These are phyloP conservation scores for Chalaropsis ovoidea DNA, from an alignment of 2,329 filamentous ascomycete genomes.

Conservation along the genomic window DNA sequence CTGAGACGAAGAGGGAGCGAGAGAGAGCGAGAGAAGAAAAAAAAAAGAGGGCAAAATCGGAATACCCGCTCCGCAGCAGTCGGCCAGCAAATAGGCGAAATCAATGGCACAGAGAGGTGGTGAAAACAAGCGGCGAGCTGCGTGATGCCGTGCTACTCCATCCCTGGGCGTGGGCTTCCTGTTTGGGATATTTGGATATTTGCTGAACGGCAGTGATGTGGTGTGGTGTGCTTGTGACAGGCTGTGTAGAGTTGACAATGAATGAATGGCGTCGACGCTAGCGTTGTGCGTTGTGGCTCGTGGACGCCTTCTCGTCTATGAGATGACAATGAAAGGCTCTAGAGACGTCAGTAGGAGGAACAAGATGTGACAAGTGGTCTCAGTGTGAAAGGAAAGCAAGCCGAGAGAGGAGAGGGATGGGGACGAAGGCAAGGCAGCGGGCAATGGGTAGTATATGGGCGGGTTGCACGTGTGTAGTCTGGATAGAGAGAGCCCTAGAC, in stretches of 20 bases:
- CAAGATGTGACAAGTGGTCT: background rate
- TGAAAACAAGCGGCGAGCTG: slow-evolving; percentile 1
- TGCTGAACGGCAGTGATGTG: background rate
- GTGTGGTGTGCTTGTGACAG: background rate
- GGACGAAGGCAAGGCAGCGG: background rate
- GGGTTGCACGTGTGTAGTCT: background rate
- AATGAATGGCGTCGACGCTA: slow-evolving; percentile 3
- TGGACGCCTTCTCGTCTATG: slow-evolving; percentile 8
- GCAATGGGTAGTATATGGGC: background rate
- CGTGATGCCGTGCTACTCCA: slow-evolving; percentile 12
- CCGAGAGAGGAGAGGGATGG: background rate
- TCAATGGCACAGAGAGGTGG: slow-evolving; percentile 3
- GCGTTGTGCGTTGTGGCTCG: background rate
- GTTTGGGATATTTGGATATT: background rate
- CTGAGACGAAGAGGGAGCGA: background rate
- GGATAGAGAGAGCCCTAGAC: background rate
- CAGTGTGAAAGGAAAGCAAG: background rate
- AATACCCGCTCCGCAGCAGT: slow-evolving; percentile 1
- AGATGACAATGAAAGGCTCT: background rate
- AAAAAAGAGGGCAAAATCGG: background rate
- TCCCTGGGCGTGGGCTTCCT: slow-evolving; percentile 11
- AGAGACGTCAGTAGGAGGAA: background rate
- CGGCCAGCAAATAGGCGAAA: slow-evolving; percentile 12
- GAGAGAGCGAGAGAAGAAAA: background rate
- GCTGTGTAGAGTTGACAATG: slow-evolving; percentile 3